Base-by-base conservation (phyloP, 1,284 basidiomycete species). In the Trametes sp. region DNA sequence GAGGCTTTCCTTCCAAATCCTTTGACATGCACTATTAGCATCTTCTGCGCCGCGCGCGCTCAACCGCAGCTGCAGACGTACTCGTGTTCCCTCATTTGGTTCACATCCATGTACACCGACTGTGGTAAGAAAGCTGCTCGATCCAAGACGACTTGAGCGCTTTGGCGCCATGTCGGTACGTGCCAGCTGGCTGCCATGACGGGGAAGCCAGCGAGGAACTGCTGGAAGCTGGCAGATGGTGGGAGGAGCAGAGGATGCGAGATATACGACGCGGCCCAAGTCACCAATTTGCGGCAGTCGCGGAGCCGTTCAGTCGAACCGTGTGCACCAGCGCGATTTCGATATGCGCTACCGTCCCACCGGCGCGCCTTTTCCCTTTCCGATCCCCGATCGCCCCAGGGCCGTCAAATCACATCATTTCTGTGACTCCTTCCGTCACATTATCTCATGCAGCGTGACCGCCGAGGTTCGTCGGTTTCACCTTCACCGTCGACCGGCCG, bases 111-210 rank as follows among this genome's bases (percentile, higher is more conserved):
- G 9, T 55, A 56, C 26, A 49, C 16, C 23, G 46, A 26, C 24
- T 58, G 62, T 24, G 62, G 26, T 10, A 38, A 13, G 24, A 65
- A 54, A 10, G 50, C 19, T 2, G 59, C 28, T 31, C 31, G 56
- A 23, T 65, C 56, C 49, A 65, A 45, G 49, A 67, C 59, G 45
- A 44, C 21, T 38, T 65, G 66, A 4, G 66, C 41, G 31, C 42
- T 48, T 9, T 61, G 55, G 1, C 61, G 29, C 63, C 63, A 65
- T 23, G 56, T 65, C 53, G 63, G 61, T 31, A 55, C 49, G 33
- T 61, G 66, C 66, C 66, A 67, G 41, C 31, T 51, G 56, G 63
- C 61, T 21, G 63, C 58, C 66, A 67, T 67, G 50, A 29, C 31
- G 50, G 2, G 33, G 41, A 23, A 29, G 42, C 26, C 35, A 16